Conservation (phyloP, 352 stramenopile genomes). For the Phytophthora hibernalis region DNA sequence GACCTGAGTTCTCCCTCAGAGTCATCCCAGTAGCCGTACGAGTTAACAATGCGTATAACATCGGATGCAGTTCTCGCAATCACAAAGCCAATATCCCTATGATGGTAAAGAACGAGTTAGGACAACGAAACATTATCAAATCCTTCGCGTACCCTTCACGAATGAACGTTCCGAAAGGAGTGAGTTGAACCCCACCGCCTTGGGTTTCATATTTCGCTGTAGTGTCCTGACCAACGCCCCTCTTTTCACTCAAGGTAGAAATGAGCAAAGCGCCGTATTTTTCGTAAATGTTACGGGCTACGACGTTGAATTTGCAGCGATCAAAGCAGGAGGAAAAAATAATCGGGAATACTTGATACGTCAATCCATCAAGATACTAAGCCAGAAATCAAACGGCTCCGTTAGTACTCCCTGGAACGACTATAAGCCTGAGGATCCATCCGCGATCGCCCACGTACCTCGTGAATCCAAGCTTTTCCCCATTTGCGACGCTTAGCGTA, state of each 20-base stretch:
- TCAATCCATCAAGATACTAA: conserved; percentile 79
- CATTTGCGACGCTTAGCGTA: conserved; percentile 43
- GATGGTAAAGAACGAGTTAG: not conserved
- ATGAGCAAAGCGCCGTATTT: conserved; percentile 57
- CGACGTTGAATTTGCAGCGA: conserved; percentile 55
- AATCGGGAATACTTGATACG: conserved; percentile 69
- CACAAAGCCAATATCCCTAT: conserved; percentile 74
- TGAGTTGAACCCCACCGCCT: conserved; percentile 33
- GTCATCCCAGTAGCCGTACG: conserved; percentile 57
- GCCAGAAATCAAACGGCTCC: not conserved
- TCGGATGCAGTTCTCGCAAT: conserved; percentile 56
- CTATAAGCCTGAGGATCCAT: not conserved
- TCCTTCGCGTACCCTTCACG: conserved; percentile 55
- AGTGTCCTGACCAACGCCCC: not conserved
- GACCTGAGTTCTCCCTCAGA: conserved; percentile 13
- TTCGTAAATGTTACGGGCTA: conserved; percentile 64
- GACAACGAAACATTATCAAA: not conserved
- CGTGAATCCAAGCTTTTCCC: conserved; percentile 64
- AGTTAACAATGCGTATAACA: conserved; percentile 65
- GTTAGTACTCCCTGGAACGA: not conserved
- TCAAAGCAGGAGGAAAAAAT: conserved; percentile 69
- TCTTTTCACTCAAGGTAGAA: conserved; percentile 27
- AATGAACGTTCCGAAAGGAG: conserved; percentile 54
- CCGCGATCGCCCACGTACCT: conserved; percentile 39
- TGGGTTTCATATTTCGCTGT: not conserved